Percentiles rank a stretch among this genome's conserved stretches.
Conservation (phyloP, 257 asterid species). For the Handroanthus guayacan region DNA sequence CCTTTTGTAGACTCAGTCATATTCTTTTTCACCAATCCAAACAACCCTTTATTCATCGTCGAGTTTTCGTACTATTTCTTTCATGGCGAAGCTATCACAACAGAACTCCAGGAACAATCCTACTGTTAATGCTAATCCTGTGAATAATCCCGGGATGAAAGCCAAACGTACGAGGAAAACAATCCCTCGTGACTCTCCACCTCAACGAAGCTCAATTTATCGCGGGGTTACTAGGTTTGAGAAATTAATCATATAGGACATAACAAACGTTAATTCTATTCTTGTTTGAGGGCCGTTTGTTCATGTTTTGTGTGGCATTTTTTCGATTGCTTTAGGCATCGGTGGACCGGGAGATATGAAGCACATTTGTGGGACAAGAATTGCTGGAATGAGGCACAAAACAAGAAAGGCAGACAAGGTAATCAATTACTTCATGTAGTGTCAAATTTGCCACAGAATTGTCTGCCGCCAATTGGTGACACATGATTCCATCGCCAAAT, state of each 20-base stretch:
- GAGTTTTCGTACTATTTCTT: constrained; percentile 17
- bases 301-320: background rate
- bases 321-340: constrained; percentile 55
- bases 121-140: constrained; percentile 32
- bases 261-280: background rate
- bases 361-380: constrained; percentile 97
- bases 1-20: constrained; percentile 64
- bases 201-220: constrained; percentile 78
- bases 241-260: background rate
- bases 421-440: background rate
- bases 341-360: constrained; percentile 91
- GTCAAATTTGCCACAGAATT: too few relatives aligned
- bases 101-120: constrained; percentile 45
- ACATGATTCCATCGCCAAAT: too few relatives aligned
- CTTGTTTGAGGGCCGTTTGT: background rate
- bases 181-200: constrained; percentile 85
- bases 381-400: constrained; percentile 92
- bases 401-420: constrained; percentile 99
- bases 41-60: constrained; percentile 16
- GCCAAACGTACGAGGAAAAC: constrained; percentile 80
- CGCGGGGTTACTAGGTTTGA: constrained; percentile 84
- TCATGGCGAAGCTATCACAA: constrained; percentile 72
- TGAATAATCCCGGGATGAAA: constrained; percentile 45
- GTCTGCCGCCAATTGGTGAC: too few relatives aligned
- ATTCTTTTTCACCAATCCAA: background rate